Evolutionary conservation across 2,329 filamentous ascomycete species (phyloP).

Genomic region (Colletotrichum shisoi): DNA sequence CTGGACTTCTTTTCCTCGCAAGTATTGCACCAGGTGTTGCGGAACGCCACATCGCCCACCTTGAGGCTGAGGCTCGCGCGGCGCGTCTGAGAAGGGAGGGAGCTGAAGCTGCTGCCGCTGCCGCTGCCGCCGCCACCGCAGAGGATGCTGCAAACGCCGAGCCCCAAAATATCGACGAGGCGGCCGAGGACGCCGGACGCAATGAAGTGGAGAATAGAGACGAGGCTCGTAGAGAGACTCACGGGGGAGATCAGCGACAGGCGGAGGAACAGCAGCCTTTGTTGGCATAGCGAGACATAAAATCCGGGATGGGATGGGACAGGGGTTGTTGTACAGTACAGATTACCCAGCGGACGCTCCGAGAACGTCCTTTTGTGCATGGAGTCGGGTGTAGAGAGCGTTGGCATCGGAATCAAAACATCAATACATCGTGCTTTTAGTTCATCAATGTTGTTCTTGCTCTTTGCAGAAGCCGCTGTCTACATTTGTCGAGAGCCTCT

Average conservation of each 20-base stretch:
- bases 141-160: constrained; percentile 42
- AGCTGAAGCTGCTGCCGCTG: constrained; percentile 52
- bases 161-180: constrained; percentile 22
- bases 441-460: constrained; percentile 4
- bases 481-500: no score
- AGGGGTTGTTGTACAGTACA: constrained; percentile 25
- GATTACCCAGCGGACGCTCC: constrained; percentile 30
- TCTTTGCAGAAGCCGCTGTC: neutral
- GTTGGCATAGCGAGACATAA: constrained; percentile 11
- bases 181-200: constrained; percentile 8
- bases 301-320: neutral
- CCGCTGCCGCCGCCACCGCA: constrained; percentile 46
- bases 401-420: constrained; percentile 19
- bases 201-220: constrained; percentile 10
- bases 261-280: constrained; percentile 33
- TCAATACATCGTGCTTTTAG: constrained; percentile 21
- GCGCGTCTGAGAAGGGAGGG: constrained; percentile 56
- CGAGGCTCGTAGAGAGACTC: constrained; percentile 5
- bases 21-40: constrained; percentile 72
- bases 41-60: constrained; percentile 68
- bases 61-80: constrained; percentile 61
- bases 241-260: constrained; percentile 23
- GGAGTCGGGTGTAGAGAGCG: constrained; percentile 37
- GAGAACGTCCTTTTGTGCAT: constrained; percentile 22
- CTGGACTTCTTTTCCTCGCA: constrained; percentile 69